phyloP scores from a whole-genome alignment of 2,329 filamentous ascomycete genomes.

The Venturiaceae sp. region DNA sequence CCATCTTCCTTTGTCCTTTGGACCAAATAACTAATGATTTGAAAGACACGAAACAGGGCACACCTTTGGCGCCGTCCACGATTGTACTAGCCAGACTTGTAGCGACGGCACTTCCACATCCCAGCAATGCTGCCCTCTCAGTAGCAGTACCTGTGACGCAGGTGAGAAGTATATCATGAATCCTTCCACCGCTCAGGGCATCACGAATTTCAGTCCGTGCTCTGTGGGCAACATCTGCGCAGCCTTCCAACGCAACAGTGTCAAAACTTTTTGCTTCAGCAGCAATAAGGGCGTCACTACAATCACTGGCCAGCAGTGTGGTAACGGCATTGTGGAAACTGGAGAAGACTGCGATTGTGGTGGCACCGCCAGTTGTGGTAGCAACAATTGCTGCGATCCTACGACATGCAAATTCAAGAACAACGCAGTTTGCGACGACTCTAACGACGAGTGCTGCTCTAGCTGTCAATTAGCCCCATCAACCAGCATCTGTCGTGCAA shows the following conservation, averaged over 20 bases:
- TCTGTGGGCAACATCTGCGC: conserved; percentile 90
- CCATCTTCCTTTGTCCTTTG: neutral
- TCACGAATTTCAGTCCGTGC: conserved; percentile 77
- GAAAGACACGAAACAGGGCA: conserved; percentile 72
- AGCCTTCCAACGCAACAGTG: conserved; percentile 65
- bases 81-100: conserved; percentile 68
- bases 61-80: conserved; percentile 92
- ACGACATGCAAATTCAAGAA: conserved; percentile 75
- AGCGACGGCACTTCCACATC: conserved; percentile 46
- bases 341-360: conserved; percentile 97
- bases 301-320: conserved; percentile 76
- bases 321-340: conserved; percentile 91
- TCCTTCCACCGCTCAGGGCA: conserved; percentile 65
- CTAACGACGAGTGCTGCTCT: conserved; percentile 77
- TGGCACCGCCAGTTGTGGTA: conserved; percentile 58
- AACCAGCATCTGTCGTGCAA: conserved; percentile 69
- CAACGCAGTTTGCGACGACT: conserved; percentile 69
- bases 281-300: conserved; percentile 77
- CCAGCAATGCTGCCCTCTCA: conserved; percentile 75
- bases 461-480: conserved; percentile 57
- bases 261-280: conserved; percentile 69
- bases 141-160: conserved; percentile 59
- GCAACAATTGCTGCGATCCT: conserved; percentile 75
- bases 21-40: neutral
- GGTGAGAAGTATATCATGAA: conserved; percentile 88